Evolutionary conservation across 2,329 filamentous ascomycete genomes (phyloP), one percentile per base, ranked within the genome.

Genomic region (Trichoderma guizhouense): DNA sequence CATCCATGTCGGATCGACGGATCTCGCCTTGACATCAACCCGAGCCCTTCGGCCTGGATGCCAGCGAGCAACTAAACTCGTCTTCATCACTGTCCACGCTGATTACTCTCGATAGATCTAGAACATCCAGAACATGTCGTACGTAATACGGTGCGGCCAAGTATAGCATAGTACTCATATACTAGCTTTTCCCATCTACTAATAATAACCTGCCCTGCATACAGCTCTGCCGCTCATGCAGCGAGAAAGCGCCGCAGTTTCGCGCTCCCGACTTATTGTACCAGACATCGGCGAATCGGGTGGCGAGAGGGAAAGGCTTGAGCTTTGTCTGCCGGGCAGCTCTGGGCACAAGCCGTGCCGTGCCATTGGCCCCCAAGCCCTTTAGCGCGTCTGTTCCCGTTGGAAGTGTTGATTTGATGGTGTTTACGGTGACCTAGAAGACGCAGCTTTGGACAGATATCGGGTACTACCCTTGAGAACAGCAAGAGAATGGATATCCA

Each of bases 211-310:
- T 47, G 53, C 55, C 53, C 66, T 69, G 66, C 66, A 69, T 60
- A 51, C 47, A 21, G 47, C 47, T 47, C 39, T 43, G 39, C 39
- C 39, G 43, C 43, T 21, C n/a, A n/a, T 34, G 28, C 28, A 60
- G 30, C 53, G n/a, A 68, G 26, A 68, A 58, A 18, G 53, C 47
- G 64, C 64, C 64, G 64, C 30, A n/a, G 26, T 21, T 30, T 39
- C 64, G 26, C 51, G 30, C 30, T 57, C 64, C 64, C 64, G 69
- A 58, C 32, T 43, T 43, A 43, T 7, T 12, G 36, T 51, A 28
- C 18, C 34, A 53, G 18, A 58, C 43, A 21, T 57, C 51, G 69
- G 47, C 69, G 69, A 71, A 71, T 71, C 61, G 26, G 69, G 28
- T 64, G 30, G 61, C 61, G 43, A 65, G 61, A 65, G 61, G 18